Evolutionary conservation across 1,139 yeast genomes (phyloP), one percentile per base, ranked within the genome.

Genomic region (Pichia cactophila): DNA sequence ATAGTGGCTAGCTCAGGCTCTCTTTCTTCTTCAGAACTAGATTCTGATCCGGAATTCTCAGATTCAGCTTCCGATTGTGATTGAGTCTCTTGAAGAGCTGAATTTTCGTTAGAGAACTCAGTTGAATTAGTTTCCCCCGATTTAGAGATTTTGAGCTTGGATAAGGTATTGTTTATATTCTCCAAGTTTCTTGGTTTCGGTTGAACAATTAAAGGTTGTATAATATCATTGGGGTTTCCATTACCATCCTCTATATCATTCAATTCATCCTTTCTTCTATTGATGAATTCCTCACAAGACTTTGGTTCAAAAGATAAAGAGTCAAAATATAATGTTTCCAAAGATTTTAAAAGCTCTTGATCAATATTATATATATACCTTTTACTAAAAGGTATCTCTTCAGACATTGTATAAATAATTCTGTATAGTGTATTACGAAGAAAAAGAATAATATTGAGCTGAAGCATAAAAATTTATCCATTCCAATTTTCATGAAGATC

Each of bases 281-380:
- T 41, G 10, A 50, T 33, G 39, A 54, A 60, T 11, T 61, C 57
- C 7, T 50, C 48, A 40, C 59, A 48, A 8, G 60, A 39, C n/a
- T 56, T 58, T 17, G 48, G 62, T 43, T 68, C 67, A 33, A 65
- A 58, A 0, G 81, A 75, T 3, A 69, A 60, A 1, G 76, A 69
- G 60, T 81, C 86, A 60, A 83, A 83, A 55, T 72, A 73, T 57
- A 83, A 67, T 54, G 84, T 66, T 56, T 75, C 71, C 45, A 86
- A 64, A 0, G 83, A 73, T 29, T 69, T 60, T 20, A 77, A 52
- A 5, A 83, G 61, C 4, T 65, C 60, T 4, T 65, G 62, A 0
- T 77, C 66, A 20, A 84, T 63, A 44, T 73, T 73, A 59, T 75
- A 85, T 4, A 83, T 68, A 59, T 83, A 85, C 16, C 76, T 63